Conservation (phyloP, 345 rosid species). For the Crucihimalaya himalaica region DNA sequence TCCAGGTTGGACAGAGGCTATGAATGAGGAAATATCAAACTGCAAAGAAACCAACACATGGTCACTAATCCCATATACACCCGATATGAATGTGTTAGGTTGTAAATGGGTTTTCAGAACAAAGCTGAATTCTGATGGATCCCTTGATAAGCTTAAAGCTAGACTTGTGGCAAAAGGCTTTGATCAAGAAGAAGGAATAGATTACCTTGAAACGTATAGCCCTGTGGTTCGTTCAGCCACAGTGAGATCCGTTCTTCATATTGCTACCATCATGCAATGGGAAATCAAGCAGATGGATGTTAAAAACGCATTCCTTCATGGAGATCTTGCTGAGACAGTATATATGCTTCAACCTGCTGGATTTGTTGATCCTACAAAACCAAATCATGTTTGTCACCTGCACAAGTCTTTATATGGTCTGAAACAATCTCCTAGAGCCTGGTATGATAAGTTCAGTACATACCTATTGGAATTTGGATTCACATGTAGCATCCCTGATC, state of each 20-base stretch:
- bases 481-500: fast-evolving
- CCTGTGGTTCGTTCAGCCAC: neutral
- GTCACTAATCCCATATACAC: neutral
- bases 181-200: neutral
- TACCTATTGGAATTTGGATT: neutral
- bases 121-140: neutral
- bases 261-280: neutral
- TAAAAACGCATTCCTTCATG: no score
- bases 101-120: neutral
- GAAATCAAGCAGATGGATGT: neutral
- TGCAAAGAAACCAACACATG: fast-evolving
- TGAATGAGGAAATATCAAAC: neutral
- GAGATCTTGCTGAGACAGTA: no score
- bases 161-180: neutral
- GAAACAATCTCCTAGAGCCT: neutral
- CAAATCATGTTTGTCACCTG: neutral
- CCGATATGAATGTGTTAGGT: fast-evolving
- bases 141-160: neutral
- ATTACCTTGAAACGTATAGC: neutral
- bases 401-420: neutral
- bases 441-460: neutral
- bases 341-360: no score
- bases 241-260: fast-evolving
- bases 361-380: neutral
- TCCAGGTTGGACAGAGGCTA: no score